A percentile compares a stretch with the other conserved stretches of the same genome.
These are phyloP conservation scores for Claviceps citrina DNA, from an alignment of 2,329 filamentous ascomycete species.

Conservation along the genomic window DNA sequence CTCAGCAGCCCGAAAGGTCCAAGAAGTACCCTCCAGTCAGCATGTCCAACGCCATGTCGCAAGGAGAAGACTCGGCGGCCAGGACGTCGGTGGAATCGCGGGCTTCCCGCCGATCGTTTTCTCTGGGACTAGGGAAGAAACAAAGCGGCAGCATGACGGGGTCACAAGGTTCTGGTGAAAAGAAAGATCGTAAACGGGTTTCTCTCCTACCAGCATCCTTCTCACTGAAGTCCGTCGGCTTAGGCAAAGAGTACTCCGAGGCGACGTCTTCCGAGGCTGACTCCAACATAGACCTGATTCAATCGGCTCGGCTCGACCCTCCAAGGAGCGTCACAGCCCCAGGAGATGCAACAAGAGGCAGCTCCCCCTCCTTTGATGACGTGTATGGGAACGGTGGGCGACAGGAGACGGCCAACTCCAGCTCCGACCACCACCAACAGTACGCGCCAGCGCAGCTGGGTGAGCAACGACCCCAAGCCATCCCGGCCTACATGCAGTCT, in stretches of 20 bases:
- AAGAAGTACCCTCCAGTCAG: constrained; percentile 79
- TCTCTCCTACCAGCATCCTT: constrained; percentile 53
- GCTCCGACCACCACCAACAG: constrained; percentile 26
- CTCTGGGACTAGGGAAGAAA: constrained; percentile 54
- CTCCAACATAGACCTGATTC: constrained; percentile 38
- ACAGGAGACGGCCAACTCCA: constrained; percentile 19
- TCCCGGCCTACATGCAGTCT: constrained; percentile 31
- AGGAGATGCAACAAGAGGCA: constrained; percentile 20
- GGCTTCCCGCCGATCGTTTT: constrained; percentile 52
- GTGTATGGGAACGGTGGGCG: constrained; percentile 23
- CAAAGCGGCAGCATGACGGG: constrained; percentile 49
- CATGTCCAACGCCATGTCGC: constrained; percentile 60
- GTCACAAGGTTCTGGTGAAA: constrained; percentile 41
- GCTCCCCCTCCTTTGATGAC: constrained; percentile 25
- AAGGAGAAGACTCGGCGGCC: constrained; percentile 33
- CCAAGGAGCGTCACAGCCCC: constrained; percentile 20
- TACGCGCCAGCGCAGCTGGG: constrained; percentile 26
- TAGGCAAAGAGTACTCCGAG: constrained; percentile 34
- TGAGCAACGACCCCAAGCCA: constrained; percentile 24
- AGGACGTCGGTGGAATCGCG: constrained; percentile 57
- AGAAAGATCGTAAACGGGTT: constrained; percentile 47
- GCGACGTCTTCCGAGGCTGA: constrained; percentile 27
- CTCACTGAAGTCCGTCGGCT: constrained; percentile 48
- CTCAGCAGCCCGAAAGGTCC: constrained; percentile 38
- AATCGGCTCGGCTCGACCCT: constrained; percentile 23